Evolutionary conservation across 257 asterid genomes (phyloP).

Genomic region (Nicotiana paniculata): DNA sequence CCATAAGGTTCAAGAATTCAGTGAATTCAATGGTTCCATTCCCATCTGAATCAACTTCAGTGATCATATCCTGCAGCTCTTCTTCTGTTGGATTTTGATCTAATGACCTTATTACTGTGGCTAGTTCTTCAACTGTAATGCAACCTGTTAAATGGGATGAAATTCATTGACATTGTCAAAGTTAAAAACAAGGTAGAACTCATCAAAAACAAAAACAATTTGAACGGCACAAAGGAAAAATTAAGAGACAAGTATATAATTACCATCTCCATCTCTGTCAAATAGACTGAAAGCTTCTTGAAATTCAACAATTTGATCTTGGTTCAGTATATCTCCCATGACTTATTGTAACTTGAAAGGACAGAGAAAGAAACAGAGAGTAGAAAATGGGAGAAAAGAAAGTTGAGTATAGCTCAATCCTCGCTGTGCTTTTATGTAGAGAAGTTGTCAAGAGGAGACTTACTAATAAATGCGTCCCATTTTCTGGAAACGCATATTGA

Average conservation of each 20-base stretch:
- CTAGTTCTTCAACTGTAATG: constrained; percentile 41
- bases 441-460: constrained; percentile 10
- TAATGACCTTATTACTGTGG: constrained; percentile 37
- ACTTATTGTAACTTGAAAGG: background rate
- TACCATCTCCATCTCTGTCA: constrained; percentile 53
- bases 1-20: constrained; percentile 49
- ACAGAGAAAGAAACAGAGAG: constrained; percentile 1
- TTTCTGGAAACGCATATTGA: too few species aligned
- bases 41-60: constrained; percentile 49
- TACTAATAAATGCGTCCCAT: constrained; percentile 12
- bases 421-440: constrained; percentile 44
- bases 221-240: background rate
- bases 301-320: constrained; percentile 42
- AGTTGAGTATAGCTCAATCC: constrained; percentile 37
- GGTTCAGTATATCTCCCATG: constrained; percentile 30
- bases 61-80: constrained; percentile 41
- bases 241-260: background rate
- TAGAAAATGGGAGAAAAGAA: background rate
- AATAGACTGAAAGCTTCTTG: constrained; percentile 46
- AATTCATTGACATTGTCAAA: background rate
- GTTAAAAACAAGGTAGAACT: background rate
- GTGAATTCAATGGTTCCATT: constrained; percentile 46
- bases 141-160: constrained; percentile 24
- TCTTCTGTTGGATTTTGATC: constrained; percentile 46
- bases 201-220: background rate